These are phyloP conservation scores for Fusarium circinatum DNA, from an alignment of 2,329 filamentous ascomycete species.

Conservation along the genomic window DNA sequence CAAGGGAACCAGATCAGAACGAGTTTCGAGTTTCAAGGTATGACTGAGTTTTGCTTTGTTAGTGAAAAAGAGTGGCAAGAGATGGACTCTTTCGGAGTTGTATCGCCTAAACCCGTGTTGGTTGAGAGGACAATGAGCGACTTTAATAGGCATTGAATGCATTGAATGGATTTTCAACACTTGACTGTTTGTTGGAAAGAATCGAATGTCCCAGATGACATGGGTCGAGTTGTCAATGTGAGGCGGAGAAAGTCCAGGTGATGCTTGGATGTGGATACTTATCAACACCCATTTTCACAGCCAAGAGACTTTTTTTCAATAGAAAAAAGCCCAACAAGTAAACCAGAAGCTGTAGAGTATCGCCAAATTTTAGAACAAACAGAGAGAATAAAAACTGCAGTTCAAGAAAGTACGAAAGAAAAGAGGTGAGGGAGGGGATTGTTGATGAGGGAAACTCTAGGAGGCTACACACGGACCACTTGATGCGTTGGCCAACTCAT, in stretches of 20 bases:
- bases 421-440: slow-evolving; percentile 37
- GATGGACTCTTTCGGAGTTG: not conserved
- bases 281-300: slow-evolving; percentile 23
- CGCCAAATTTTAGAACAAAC: not conserved
- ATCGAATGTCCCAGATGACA: slow-evolving; percentile 25
- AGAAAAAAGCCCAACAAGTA: not conserved
- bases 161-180: not conserved
- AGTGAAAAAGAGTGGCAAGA: not conserved
- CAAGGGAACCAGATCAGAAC: slow-evolving; percentile 19
- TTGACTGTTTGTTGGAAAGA: not conserved
- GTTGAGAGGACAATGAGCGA: not conserved
- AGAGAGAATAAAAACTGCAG: slow-evolving; percentile 1
- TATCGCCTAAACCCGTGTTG: not conserved
- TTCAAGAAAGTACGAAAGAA: slow-evolving; percentile 24
- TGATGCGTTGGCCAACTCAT: slow-evolving; percentile 57
- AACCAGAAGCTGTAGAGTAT: not conserved
- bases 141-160: not conserved
- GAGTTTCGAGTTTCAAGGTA: not conserved
- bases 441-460: slow-evolving; percentile 44
- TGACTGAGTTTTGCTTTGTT: slow-evolving; percentile 3
- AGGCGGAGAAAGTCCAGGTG: slow-evolving; percentile 33
- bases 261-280: slow-evolving; percentile 35
- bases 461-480: slow-evolving; percentile 55
- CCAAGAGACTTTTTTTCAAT: slow-evolving; percentile 1
- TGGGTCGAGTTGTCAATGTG: slow-evolving; percentile 32